Evolutionary conservation across 2,329 filamentous ascomycete genomes (phyloP).

Genomic region (Claviceps monticola): DNA sequence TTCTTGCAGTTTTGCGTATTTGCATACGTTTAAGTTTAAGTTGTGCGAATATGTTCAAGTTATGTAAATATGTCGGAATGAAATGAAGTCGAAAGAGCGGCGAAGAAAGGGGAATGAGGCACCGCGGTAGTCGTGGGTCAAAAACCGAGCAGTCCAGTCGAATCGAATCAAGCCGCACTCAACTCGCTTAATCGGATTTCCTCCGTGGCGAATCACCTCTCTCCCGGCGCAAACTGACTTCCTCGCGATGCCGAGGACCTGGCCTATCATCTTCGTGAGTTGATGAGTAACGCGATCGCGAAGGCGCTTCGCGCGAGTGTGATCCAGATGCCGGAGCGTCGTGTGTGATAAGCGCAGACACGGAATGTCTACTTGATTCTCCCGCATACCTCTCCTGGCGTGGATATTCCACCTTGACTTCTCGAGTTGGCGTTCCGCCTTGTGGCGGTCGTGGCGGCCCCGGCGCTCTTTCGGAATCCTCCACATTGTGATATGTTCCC

Average conservation of each 20-base stretch:
- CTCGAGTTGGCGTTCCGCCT: constrained; percentile 7
- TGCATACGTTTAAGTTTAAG: too few relatives aligned
- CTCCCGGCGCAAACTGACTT: constrained; percentile 4
- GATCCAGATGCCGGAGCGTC: constrained; percentile 5
- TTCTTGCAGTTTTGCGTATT: too few relatives aligned
- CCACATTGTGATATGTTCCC: constrained; percentile 9
- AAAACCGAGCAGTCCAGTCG: not conserved
- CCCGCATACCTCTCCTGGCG: constrained; percentile 14
- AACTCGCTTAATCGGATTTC: not conserved
- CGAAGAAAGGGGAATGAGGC: too few relatives aligned
- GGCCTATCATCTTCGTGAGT: constrained; percentile 1
- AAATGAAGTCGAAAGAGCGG: too few relatives aligned
- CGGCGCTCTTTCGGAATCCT: constrained; percentile 10
- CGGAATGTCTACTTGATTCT: constrained; percentile 19
- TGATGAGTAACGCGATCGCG: constrained; percentile 3
- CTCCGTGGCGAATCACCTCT: constrained; percentile 5
- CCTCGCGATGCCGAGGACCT: constrained; percentile 5
- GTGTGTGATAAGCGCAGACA: constrained; percentile 19
- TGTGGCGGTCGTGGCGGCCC: constrained; percentile 4
- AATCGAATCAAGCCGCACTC: not conserved
- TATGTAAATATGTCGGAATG: not conserved
- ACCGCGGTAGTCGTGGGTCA: too few relatives aligned
- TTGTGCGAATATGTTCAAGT: too few relatives aligned
- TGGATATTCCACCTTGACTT: constrained; percentile 7
- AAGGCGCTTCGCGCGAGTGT: constrained; percentile 10